Base-by-base conservation (phyloP, 2,329 filamentous ascomycete genomes). In the Juglanconis oblonga region DNA sequence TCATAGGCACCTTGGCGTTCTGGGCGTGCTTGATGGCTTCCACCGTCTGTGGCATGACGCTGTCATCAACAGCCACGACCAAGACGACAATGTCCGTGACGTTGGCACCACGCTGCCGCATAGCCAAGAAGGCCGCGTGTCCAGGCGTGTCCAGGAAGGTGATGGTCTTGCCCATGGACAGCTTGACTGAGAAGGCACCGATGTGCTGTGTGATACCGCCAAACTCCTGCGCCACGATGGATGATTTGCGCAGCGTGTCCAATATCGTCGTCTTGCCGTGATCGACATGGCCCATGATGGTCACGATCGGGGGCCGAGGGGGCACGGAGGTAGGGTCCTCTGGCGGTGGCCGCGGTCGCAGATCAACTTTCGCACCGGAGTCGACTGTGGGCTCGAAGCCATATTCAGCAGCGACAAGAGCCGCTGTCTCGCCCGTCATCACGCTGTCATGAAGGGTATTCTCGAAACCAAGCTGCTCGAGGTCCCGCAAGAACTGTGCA, bases 241-340 rank as follows among this genome's bases (percentile, higher is more conserved):
- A 97, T 1, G 93, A 95, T 68, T 97, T 96, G 42, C 95, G 90
- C 49, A 99, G 80, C 76, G 88, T 98, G 72, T 99, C 95, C 9
- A 99, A 81, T 47, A 99, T 87, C 0, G 96, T 99, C 0, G 95
- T 99, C 78, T 99, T 99, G 57, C 95, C 95, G 73, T 99, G 95
- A 72, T 99, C 96, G 67, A 99, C 95, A 66, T 99, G 95, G 2
- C 95, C 95, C 96, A 99, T 99, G 70, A 99, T 99, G 0, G 96
- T 98, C 44, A 99, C 93, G 40, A 99, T 92, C 0, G 95, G 96
- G 7, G 95, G 94, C 14, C 96, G 86, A 38, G 79, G 74, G 2
- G 92, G 92, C 7, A 97, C 75, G 13, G 74, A 67, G 0, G 89
- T 85, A 52, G 79, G 82, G 72, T 94, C 91, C 68, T 87, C 87